Evolutionary conservation across 2,329 filamentous ascomycete species (phyloP), one percentile per base, ranked within the genome.

Genomic region (Pseudofabraea citricarpa): DNA sequence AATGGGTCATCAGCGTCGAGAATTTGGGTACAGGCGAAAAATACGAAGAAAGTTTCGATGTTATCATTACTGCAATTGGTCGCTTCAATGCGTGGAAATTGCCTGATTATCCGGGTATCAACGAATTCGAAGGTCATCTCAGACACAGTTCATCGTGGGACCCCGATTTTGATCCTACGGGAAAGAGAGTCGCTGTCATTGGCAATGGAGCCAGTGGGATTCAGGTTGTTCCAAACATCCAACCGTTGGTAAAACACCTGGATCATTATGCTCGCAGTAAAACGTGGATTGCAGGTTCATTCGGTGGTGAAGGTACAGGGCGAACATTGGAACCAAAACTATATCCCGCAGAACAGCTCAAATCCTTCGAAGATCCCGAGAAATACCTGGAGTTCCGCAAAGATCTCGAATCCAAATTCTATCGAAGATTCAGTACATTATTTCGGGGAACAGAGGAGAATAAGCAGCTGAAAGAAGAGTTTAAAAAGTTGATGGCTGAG

Each of bases 271-370:
- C 74, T 1, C 69, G 83, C 8, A 81, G 75, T 52, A 74, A 69
- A 23, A 86, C 83, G 0, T 87, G 83, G 83, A 78, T 87, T 21
- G 78, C 82, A 0, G 71, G 76, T 2, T 77, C 78, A 0, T 83
- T 80, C 61, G 75, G 74, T 72, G 22, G 65, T 77, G 52, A 56
- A 47, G 55, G 53, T 15, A 32, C 48, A 15, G 50, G 55, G 2
- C 40, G 53, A 27, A 47, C 42, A 16, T 24, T 57, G 1, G 74
- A 73, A 24, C 70, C 81, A 0, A 79, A 82, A 36, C 68, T 69
- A 1, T 79, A 77, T 51, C 61, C 68, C 0, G 53, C 73, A 2
- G 75, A 81, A 18, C 70, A 79, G 43, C 66, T 70, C 4, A 68
- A 77, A 16, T 68, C 71, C 0, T 85, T 85, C 57, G 66, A 75